Conservation (phyloP, 164 flowering plant genomes). For the Sedum album region DNA sequence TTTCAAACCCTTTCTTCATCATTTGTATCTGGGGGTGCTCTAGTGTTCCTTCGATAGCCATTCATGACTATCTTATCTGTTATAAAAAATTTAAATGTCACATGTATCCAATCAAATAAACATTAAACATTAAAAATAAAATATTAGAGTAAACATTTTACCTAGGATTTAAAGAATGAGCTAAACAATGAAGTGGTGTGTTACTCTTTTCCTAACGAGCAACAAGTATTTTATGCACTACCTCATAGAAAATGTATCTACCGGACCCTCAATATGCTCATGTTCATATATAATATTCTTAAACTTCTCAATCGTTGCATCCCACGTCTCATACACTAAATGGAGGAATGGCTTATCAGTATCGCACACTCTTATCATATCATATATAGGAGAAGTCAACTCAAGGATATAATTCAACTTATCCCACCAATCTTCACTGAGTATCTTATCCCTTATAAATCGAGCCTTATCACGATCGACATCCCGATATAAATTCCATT, state of each 20-base stretch:
- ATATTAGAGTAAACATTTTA: background rate
- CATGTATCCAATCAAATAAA: background rate
- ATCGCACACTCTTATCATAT: background rate
- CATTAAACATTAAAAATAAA: background rate
- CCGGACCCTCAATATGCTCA: background rate
- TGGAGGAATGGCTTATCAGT: too few relatives aligned
- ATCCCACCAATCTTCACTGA: slow-evolving; percentile 6
- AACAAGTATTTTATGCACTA: background rate
- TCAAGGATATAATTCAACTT: slow-evolving; percentile 4
- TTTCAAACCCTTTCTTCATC: background rate
- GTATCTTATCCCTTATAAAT: background rate
- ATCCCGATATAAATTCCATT: background rate
- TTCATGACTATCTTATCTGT: background rate
- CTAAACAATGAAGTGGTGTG: slow-evolving; percentile 6
- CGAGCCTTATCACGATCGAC: background rate
- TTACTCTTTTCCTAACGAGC: background rate
- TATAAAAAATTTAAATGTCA: background rate
- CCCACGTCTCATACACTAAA: too few relatives aligned
- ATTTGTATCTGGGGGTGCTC: background rate
- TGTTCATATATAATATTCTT: background rate
- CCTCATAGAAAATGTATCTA: background rate
- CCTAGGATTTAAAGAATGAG: background rate
- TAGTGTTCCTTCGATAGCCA: background rate
- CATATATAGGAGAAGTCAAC: slow-evolving; percentile 6
- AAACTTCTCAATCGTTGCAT: too few relatives aligned